A percentile compares a stretch with the other conserved stretches of the same genome.
phyloP scores from a whole-genome alignment of 495 filamentous ascomycete genomes.

The Aspergillus kassunensis region DNA sequence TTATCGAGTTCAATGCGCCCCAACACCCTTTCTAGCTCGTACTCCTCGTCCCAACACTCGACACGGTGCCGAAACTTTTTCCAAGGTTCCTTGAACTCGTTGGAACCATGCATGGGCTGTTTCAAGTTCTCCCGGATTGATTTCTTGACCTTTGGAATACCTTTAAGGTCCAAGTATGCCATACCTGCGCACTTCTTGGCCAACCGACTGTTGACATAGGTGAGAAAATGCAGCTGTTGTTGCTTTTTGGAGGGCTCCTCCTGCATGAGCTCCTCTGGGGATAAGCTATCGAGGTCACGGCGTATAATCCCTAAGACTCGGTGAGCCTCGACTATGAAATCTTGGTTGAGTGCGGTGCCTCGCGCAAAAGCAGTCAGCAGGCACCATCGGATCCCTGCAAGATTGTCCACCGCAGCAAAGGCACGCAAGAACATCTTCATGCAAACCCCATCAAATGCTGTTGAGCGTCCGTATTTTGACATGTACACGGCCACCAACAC shows the following conservation, averaged over 20 bases:
- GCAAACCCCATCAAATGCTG: constrained; percentile 35
- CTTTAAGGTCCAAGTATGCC: constrained; percentile 8
- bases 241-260: constrained; percentile 2
- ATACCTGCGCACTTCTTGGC: constrained; percentile 24
- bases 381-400: constrained; percentile 43
- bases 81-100: constrained; percentile 6
- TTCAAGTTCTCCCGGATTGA: constrained; percentile 12
- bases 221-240: constrained; percentile 16
- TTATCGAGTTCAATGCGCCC: constrained; percentile 14
- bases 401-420: constrained; percentile 25
- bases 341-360: constrained; percentile 21
- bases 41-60: constrained; percentile 29
- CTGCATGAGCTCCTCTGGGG: constrained; percentile 11
- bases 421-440: constrained; percentile 44
- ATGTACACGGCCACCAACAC: constrained; percentile 36
- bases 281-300: constrained; percentile 2
- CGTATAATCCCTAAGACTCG: constrained; percentile 23
- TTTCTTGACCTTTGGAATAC: constrained; percentile 9
- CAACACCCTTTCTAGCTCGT: constrained; percentile 24
- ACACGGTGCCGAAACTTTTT: constrained; percentile 10
- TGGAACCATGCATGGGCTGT: constrained; percentile 11
- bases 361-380: constrained; percentile 36
- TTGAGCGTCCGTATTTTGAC: constrained; percentile 32
- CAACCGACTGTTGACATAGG: constrained; percentile 17
- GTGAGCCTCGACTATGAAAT: constrained; percentile 34